phyloP scores from a whole-genome alignment of 108 stramenopile genomes.

The Cyclotella atomus region DNA sequence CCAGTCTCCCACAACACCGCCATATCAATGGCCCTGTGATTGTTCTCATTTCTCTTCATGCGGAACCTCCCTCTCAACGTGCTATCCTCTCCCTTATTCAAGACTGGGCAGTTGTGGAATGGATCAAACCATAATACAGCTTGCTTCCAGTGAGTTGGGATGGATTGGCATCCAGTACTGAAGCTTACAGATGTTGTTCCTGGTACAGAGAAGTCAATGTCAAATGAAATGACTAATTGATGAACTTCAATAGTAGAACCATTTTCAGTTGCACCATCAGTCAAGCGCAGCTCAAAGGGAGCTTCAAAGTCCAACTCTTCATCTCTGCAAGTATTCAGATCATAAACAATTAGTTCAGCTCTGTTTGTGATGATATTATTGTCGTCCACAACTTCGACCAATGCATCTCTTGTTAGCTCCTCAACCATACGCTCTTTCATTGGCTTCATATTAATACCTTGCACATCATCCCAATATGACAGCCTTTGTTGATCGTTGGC shows the following conservation, averaged over 20 bases:
- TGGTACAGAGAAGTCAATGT: conserved; percentile 72
- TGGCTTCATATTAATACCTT: conserved; percentile 81
- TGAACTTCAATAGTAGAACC: conserved; percentile 40
- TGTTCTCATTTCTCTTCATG: conserved; percentile 51
- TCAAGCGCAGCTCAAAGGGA: conserved; percentile 42
- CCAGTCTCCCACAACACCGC: conserved; percentile 55
- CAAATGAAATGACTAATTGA: conserved; percentile 83
- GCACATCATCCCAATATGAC: conserved; percentile 78
- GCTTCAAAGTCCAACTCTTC: conserved; percentile 66
- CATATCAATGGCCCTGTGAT: conserved; percentile 59
- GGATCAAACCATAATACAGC: conserved; percentile 78
- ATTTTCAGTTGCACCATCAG: conserved; percentile 2
- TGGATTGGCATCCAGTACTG: conserved; percentile 76
- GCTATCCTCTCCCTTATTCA: conserved; percentile 23
- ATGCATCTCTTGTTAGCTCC: conserved; percentile 62
- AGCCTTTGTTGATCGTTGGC: conserved; percentile 40
- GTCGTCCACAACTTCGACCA: conserved; percentile 76
- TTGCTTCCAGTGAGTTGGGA: conserved; percentile 92
- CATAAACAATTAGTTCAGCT: conserved; percentile 55
- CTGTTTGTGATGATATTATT: conserved; percentile 58
- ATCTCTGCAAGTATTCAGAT: conserved; percentile 73
- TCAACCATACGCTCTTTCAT: conserved; percentile 75
- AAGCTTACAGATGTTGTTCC: conserved; percentile 63
- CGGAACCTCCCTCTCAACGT: conserved; percentile 46
- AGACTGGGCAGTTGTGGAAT: conserved; percentile 43